Conservation (phyloP, 148 eudicot genomes). For the Rhododendron molle region DNA sequence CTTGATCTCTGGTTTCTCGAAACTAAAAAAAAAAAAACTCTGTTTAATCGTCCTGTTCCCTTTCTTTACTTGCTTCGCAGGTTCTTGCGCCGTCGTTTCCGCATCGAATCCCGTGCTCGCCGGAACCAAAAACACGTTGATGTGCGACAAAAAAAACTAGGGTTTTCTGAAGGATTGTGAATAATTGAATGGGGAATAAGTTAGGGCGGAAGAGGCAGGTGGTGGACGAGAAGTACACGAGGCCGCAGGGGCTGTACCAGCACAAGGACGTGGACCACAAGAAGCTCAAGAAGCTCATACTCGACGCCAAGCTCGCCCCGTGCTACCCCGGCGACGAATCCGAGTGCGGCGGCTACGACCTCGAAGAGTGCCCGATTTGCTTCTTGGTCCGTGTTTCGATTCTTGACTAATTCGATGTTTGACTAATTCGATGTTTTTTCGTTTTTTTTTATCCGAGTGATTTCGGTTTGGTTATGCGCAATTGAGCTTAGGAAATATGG, state of each 20-base stretch:
- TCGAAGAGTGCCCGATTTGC: slow-evolving; percentile 98
- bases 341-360: slow-evolving; percentile 30
- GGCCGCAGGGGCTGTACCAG: slow-evolving; percentile 95
- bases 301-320: slow-evolving; percentile 90
- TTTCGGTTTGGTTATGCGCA: too few relatives aligned
- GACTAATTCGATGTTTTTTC: not conserved
- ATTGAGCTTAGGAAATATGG: too few relatives aligned
- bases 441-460: too few relatives aligned
- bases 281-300: slow-evolving; percentile 95
- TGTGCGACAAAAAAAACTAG: slow-evolving; percentile 2
- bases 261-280: slow-evolving; percentile 95
- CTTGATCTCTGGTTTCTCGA: not conserved
- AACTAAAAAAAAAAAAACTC: not conserved
- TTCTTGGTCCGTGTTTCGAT: slow-evolving; percentile 66
- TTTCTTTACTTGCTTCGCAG: slow-evolving; percentile 14
- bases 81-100: slow-evolving; percentile 15
- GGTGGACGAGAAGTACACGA: slow-evolving; percentile 94
- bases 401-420: not conserved
- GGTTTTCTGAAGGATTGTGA: slow-evolving; percentile 15
- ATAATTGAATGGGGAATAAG: slow-evolving; percentile 78
- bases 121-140: slow-evolving; percentile 6
- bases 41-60: not conserved
- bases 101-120: not conserved
- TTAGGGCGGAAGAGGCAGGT: slow-evolving; percentile 73
- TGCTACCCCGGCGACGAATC: slow-evolving; percentile 87